Conservation (phyloP, 345 rosid species). For the Hypericum perforatum region DNA sequence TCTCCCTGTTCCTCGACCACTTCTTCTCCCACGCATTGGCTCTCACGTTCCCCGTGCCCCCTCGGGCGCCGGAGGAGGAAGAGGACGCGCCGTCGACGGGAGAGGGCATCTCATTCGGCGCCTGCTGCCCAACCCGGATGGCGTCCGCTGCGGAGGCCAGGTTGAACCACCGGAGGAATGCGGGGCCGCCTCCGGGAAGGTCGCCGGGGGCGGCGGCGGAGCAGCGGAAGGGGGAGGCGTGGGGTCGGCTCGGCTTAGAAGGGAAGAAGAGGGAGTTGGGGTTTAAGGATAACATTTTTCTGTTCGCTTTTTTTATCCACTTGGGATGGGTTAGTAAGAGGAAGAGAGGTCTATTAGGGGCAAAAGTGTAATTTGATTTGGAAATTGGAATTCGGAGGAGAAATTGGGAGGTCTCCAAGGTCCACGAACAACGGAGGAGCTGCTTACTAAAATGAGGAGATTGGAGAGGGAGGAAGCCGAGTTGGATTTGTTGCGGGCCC, state of each 20-base stretch:
- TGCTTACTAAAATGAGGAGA: no score
- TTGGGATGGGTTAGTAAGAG: no score
- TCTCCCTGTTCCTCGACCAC: slow-evolving; percentile 73
- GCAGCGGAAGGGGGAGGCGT: slow-evolving; percentile 42
- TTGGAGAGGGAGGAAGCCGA: no score
- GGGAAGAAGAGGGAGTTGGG: slow-evolving; percentile 34
- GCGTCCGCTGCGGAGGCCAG: slow-evolving; percentile 33
- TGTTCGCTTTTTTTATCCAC: no score
- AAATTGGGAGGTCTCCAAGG: no score
- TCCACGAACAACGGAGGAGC: no score
- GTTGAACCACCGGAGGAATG: slow-evolving; percentile 39
- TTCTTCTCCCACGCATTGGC: slow-evolving; percentile 55
- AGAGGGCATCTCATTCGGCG: slow-evolving; percentile 24
- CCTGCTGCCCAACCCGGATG: slow-evolving; percentile 40
- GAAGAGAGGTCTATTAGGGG: no score
- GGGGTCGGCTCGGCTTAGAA: slow-evolving; percentile 28
- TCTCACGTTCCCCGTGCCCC: slow-evolving; percentile 24
- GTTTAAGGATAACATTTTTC: slow-evolving; percentile 46
- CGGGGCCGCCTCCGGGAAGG: slow-evolving; percentile 37
- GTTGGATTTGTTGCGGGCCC: no score
- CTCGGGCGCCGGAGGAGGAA: slow-evolving; percentile 2
- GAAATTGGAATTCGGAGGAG: no score
- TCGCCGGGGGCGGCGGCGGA: slow-evolving; percentile 39
- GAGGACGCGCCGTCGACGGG: slow-evolving; percentile 1
- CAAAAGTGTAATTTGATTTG: no score